These are phyloP conservation scores for Pythium insidiosum DNA, from an alignment of 352 stramenopile genomes.

Conservation along the genomic window DNA sequence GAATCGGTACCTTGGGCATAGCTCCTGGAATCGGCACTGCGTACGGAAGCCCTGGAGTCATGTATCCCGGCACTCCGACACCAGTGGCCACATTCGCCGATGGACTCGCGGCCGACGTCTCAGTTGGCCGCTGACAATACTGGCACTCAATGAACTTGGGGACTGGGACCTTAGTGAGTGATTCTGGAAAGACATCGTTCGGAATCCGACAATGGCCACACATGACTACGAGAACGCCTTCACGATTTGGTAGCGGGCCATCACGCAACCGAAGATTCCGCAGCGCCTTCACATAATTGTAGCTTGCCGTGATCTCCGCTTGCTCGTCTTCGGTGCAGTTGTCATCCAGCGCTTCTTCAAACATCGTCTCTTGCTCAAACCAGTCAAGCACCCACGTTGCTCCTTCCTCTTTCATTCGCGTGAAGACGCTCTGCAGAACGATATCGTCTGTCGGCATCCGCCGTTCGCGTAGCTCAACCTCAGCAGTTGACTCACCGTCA, in stretches of 20 bases:
- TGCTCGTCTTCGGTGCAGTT: conserved; percentile 62
- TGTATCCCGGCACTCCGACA: not conserved
- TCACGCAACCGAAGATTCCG: conserved; percentile 25
- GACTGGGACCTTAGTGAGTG: conserved; percentile 47
- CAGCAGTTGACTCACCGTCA: conserved; percentile 5
- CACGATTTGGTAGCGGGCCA: conserved; percentile 27
- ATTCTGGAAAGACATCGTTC: conserved; percentile 60
- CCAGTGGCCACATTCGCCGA: not conserved
- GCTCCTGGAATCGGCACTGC: not conserved
- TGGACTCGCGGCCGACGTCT: conserved; percentile 13
- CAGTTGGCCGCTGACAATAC: conserved; percentile 43
- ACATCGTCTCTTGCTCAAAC: conserved; percentile 88
- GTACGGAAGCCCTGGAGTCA: too few relatives aligned
- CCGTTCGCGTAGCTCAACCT: conserved; percentile 2
- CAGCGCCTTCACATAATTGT: conserved; percentile 69
- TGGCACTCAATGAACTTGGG: conserved; percentile 54
- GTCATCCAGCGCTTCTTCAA: conserved; percentile 82
- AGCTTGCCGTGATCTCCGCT: conserved; percentile 61
- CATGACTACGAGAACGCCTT: conserved; percentile 36
- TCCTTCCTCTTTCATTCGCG: conserved; percentile 13
- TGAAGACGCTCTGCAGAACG: conserved; percentile 43
- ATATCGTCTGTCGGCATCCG: conserved; percentile 30
- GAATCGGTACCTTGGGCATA: not conserved
- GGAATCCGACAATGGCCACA: conserved; percentile 44
- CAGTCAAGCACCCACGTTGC: conserved; percentile 63